These are phyloP conservation scores for Penicillium pancosmium DNA, from an alignment of 495 filamentous ascomycete species.

Conservation along the genomic window DNA sequence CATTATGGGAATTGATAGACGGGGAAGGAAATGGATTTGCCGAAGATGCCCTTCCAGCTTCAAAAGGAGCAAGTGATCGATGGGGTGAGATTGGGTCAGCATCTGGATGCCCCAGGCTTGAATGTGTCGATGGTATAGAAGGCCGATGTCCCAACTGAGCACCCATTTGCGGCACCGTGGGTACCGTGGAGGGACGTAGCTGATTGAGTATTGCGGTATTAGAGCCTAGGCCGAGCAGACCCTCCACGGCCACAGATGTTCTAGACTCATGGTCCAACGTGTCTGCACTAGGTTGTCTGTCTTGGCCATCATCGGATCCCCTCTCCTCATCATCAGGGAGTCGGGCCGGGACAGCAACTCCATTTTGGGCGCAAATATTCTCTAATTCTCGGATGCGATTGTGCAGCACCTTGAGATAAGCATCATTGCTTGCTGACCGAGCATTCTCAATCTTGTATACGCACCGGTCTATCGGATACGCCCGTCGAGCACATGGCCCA, in stretches of 20 bases:
- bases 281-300: slow-evolving; percentile 6
- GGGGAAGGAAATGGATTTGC: slow-evolving; percentile 19
- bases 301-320: slow-evolving; percentile 1
- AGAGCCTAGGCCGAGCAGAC: slow-evolving; percentile 24
- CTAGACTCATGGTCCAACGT: slow-evolving; percentile 20
- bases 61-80: not conserved
- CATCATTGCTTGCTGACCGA: slow-evolving; percentile 42
- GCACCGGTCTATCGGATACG: slow-evolving; percentile 37
- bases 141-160: not conserved
- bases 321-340: slow-evolving; percentile 6
- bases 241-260: slow-evolving; percentile 28
- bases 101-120: slow-evolving; percentile 5
- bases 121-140: slow-evolving; percentile 6
- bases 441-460: slow-evolving; percentile 42
- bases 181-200: not conserved
- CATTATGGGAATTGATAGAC: slow-evolving; percentile 28
- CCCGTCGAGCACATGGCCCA: slow-evolving; percentile 41
- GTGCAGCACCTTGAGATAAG: slow-evolving; percentile 41
- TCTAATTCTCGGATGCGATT: slow-evolving; percentile 43
- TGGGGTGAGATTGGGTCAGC: slow-evolving; percentile 9
- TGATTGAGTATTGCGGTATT: slow-evolving; percentile 2
- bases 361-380: slow-evolving; percentile 32
- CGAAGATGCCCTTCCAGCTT: slow-evolving; percentile 1
- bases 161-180: slow-evolving; percentile 4
- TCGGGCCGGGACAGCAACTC: slow-evolving; percentile 27